A percentile compares a stretch with the other conserved stretches of the same genome.
Evolutionary conservation across 768 basidiomycete species (phyloP).

Genomic region (Naganishia kalamii): DNA sequence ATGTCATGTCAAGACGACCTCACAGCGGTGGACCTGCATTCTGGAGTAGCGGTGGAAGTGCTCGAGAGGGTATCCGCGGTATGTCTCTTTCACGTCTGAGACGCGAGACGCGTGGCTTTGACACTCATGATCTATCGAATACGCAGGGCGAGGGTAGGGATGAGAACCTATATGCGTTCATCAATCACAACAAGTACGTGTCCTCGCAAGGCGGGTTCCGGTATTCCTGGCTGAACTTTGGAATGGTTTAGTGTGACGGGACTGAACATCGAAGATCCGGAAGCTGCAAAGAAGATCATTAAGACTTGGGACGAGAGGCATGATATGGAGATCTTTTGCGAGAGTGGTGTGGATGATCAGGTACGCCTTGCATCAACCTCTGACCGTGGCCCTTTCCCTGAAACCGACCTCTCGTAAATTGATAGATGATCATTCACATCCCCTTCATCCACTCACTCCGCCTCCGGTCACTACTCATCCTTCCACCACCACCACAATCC

Average conservation of each 20-base stretch:
- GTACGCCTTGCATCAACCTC: no score
- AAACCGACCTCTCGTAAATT: not conserved
- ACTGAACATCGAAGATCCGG: constrained; percentile 35
- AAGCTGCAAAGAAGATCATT: constrained; percentile 37
- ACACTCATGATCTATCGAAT: no score
- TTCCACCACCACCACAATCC: constrained; percentile 38
- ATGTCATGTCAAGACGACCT: constrained; percentile 47
- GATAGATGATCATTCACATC: constrained; percentile 45
- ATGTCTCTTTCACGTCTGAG: no score
- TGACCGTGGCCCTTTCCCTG: no score
- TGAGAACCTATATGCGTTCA: constrained; percentile 41
- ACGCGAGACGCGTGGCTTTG: no score
- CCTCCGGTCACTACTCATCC: constrained; percentile 41
- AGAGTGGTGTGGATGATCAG: constrained; percentile 45
- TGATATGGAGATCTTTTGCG: constrained; percentile 33
- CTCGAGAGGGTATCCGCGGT: constrained; percentile 42
- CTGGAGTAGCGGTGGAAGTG: constrained; percentile 31
- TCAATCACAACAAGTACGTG: constrained; percentile 41
- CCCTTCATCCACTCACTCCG: constrained; percentile 43
- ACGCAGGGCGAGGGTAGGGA: constrained; percentile 35
- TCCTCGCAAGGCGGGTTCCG: not conserved
- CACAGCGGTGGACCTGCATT: constrained; percentile 37
- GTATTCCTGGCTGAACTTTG: not conserved
- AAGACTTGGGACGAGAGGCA: constrained; percentile 45
- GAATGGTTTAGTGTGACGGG: constrained; percentile 37